Evolutionary conservation across 805 yeast genomes (phyloP), one percentile per base, ranked within the genome.

Genomic region (Candida nemodendra): DNA sequence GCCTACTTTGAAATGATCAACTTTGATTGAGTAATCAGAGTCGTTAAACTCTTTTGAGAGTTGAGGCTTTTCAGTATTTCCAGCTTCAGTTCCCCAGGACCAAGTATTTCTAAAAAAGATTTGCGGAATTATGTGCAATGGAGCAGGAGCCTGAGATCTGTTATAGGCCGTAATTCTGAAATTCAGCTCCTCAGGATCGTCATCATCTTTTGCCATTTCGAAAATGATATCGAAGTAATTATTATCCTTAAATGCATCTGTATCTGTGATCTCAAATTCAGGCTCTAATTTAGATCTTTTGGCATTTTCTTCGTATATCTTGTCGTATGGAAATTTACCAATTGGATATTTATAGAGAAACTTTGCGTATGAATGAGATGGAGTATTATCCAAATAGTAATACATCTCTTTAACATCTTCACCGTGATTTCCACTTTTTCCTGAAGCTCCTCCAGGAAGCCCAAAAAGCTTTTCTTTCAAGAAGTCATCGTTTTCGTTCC

Each of bases 271-370:
- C 62, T 89, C 96, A 59, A 67, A 89, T 65, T 89, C 97, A 23
- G 69, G 67, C 47, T 88, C 95, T 19, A 62, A 50, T 42, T 89
- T 78, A 18, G 79, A 65, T 42, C 95, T 70, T 50, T 75, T 70
- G 9, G 74, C 79, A 53, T 84, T 86, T 51, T 78, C 84, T 32
- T 72, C 74, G 25, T 82, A 74, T 56, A 89, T 67, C 52, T 87
- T 71, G 54, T 84, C 71, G 62, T 89, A 89, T 0, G 97, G 97
- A 62, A 76, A 89, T 63, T 79, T 78, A 26, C 69, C 67, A 48
- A 87, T 95, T n/a, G 97, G 96, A 58, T 89, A 89, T 68, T 90
- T 90, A 74, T 89, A 89, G 41, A 87, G 71, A 51, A 81, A 87
- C 68, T 90, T 89, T 84, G 87, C 84, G 65, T 88, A 89, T 24